phyloP scores from a whole-genome alignment of 2,329 filamentous ascomycete genomes.

The Westerdykella sp. region DNA sequence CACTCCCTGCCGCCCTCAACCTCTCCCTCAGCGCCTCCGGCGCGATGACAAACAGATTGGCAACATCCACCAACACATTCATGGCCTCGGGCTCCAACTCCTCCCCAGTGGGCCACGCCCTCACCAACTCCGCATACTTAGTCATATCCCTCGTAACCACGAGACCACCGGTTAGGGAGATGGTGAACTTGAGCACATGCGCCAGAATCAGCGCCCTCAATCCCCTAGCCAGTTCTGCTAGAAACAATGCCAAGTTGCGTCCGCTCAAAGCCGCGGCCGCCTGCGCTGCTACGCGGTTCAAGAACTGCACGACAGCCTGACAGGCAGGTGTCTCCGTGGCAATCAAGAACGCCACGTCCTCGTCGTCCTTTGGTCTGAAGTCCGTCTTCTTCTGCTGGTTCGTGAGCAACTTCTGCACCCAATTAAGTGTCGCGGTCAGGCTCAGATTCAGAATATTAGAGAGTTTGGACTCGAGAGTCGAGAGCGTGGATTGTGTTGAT shows the following conservation, averaged over 20 bases:
- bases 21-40: conserved; percentile 49
- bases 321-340: conserved; percentile 69
- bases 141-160: conserved; percentile 96
- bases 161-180: conserved; percentile 86
- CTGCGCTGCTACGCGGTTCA: conserved; percentile 59
- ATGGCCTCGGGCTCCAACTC: conserved; percentile 52
- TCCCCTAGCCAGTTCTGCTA: conserved; percentile 74
- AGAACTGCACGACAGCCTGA: conserved; percentile 71
- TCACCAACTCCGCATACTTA: conserved; percentile 80
- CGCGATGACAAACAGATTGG: conserved; percentile 91
- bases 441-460: conserved; percentile 63
- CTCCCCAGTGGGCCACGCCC: conserved; percentile 66
- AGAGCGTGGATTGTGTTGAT: conserved; percentile 64
- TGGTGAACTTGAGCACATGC: conserved; percentile 89
- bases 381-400: conserved; percentile 78
- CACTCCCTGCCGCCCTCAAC: conserved; percentile 42
- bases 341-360: conserved; percentile 36
- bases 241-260: conserved; percentile 74
- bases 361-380: conserved; percentile 79
- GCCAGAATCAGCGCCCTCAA: conserved; percentile 75
- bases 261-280: conserved; percentile 69
- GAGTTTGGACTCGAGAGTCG: conserved; percentile 79
- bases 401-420: conserved; percentile 64
- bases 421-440: conserved; percentile 67
- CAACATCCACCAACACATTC: conserved; percentile 87